phyloP scores from a whole-genome alignment of 2,329 filamentous ascomycete genomes.

The Epichloe amarillans region DNA sequence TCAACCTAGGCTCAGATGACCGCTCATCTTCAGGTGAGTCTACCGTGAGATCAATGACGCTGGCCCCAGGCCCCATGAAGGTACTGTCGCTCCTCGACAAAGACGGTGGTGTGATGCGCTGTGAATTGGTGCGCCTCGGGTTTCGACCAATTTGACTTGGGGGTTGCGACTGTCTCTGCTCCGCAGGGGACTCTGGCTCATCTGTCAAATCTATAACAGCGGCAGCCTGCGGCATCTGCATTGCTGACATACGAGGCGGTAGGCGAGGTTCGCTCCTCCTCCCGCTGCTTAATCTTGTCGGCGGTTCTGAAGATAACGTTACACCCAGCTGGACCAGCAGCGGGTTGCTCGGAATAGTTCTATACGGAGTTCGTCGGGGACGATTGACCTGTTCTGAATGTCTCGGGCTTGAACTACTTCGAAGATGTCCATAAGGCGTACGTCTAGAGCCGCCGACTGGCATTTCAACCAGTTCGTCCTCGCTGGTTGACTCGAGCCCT shows the following conservation, averaged over 20 bases:
- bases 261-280: not conserved
- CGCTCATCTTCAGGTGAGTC: slow-evolving; percentile 28
- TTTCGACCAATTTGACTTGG: slow-evolving; percentile 16
- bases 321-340: not conserved
- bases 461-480: slow-evolving; percentile 24
- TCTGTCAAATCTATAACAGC: slow-evolving; percentile 36
- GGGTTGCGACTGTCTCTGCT: slow-evolving; percentile 20
- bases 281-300: not conserved
- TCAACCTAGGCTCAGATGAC: slow-evolving; percentile 2
- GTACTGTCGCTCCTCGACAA: slow-evolving; percentile 32
- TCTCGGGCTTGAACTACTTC: not conserved
- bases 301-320: not conserved
- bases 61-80: slow-evolving; percentile 19
- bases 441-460: slow-evolving; percentile 9
- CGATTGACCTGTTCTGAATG: not conserved
- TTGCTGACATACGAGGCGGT: not conserved
- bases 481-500: slow-evolving; percentile 8
- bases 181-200: slow-evolving; percentile 33
- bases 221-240: slow-evolving; percentile 7
- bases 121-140: slow-evolving; percentile 28
- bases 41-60: slow-evolving; percentile 39
- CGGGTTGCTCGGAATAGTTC: not conserved
- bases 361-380: not conserved
- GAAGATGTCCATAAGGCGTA: not conserved
- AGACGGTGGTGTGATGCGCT: slow-evolving; percentile 26